These are phyloP conservation scores for Trichoderma arundinaceum DNA, from an alignment of 2,329 filamentous ascomycete species.

Conservation along the genomic window DNA sequence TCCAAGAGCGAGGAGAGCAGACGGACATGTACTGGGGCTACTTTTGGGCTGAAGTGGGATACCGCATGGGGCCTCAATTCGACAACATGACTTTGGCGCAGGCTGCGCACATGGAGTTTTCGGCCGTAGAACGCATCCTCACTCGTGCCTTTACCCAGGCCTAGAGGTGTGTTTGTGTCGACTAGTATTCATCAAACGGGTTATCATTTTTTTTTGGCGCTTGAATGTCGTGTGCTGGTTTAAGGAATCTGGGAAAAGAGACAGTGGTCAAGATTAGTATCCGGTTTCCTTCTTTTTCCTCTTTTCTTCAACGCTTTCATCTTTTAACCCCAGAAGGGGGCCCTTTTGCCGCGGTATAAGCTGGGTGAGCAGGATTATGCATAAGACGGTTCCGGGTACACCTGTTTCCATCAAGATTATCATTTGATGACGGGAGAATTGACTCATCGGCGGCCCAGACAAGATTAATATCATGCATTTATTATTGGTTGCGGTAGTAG, in stretches of 20 bases:
- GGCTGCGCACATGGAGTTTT: slow-evolving; percentile 54
- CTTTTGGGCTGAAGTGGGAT: slow-evolving; percentile 56
- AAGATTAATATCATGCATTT: slow-evolving; percentile 4
- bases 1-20: slow-evolving; percentile 43
- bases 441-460: neutral
- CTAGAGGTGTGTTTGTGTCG: slow-evolving; percentile 1
- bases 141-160: slow-evolving; percentile 45
- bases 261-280: too few species aligned
- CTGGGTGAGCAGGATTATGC: neutral
- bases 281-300: neutral
- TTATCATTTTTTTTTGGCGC: neutral
- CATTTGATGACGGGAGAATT: neutral
- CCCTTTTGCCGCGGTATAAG: neutral
- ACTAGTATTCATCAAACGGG: neutral
- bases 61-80: slow-evolving; percentile 49
- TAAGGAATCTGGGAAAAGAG: neutral
- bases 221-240: neutral
- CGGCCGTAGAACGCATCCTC: slow-evolving; percentile 57
- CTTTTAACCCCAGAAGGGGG: neutral
- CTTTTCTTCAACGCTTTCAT: neutral
- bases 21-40: slow-evolving; percentile 59
- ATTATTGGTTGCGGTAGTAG: neutral
- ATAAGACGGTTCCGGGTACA: neutral
- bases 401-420: neutral
- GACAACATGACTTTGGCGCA: slow-evolving; percentile 56